Percentiles rank a stretch among this genome's conserved stretches.
These are phyloP conservation scores for Populus hybrid DNA, from an alignment of 441 rosid species.

Conservation along the genomic window DNA sequence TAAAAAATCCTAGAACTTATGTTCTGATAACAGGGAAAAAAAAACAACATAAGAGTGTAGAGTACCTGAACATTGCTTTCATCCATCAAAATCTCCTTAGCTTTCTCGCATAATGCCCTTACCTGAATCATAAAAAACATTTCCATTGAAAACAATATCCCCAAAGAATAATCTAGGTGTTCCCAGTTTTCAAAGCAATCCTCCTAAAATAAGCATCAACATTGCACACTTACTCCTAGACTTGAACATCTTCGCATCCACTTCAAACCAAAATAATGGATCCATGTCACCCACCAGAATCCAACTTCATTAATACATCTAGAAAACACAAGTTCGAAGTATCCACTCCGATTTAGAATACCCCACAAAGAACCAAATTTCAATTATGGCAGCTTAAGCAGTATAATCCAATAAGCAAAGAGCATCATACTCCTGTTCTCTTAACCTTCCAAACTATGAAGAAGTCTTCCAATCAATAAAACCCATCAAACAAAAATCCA, in stretches of 20 bases:
- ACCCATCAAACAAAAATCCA: background rate
- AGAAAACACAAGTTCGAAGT: background rate
- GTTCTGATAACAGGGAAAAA: background rate
- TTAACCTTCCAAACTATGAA: background rate
- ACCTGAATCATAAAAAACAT: constrained; percentile 37
- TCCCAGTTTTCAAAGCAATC: background rate
- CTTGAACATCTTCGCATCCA: background rate
- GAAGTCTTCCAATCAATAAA: background rate
- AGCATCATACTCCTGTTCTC: background rate
- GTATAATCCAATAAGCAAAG: background rate
- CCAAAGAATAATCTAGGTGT: background rate
- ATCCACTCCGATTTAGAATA: background rate
- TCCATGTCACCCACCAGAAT: background rate
- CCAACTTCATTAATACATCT: background rate
- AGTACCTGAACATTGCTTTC: constrained; percentile 76
- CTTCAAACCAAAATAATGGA: background rate
- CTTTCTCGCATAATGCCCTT: constrained; percentile 59
- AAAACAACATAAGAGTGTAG: background rate
- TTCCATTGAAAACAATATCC: background rate
- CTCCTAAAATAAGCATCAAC: background rate
- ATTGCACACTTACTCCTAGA: background rate
- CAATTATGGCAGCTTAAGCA: background rate
- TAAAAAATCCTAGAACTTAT: background rate
- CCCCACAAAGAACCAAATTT: background rate
- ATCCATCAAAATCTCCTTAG: constrained; percentile 74